phyloP scores from a whole-genome alignment of 2,329 filamentous ascomycete genomes.

The Clonostachys rosea region DNA sequence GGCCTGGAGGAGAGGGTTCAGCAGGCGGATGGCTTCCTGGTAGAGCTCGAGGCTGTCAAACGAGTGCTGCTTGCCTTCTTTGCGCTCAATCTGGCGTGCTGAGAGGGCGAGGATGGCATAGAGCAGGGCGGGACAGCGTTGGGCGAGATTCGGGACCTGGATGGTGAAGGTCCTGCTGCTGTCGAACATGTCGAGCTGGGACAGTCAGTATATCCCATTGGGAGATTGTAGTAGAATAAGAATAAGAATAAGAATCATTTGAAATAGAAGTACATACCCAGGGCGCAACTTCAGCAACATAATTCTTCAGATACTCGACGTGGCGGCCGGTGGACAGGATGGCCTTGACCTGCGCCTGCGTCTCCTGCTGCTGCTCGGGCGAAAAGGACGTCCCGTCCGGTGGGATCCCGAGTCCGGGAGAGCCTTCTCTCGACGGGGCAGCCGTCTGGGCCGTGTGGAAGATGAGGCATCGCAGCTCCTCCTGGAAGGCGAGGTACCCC shows the following conservation, averaged over 20 bases:
- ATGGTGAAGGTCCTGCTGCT: slow-evolving; percentile 45
- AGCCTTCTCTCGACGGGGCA: slow-evolving; percentile 31
- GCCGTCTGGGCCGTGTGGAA: slow-evolving; percentile 38
- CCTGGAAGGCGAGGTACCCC: slow-evolving; percentile 36
- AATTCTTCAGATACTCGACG: slow-evolving; percentile 39
- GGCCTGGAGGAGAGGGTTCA: slow-evolving; percentile 24
- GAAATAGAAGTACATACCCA: slow-evolving; percentile 27
- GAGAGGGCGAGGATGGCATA: slow-evolving; percentile 51
- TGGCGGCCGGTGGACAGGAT: slow-evolving; percentile 22
- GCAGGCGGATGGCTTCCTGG: slow-evolving; percentile 43
- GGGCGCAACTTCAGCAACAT: slow-evolving; percentile 46
- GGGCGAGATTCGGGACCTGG: slow-evolving; percentile 43
- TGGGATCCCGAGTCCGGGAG: slow-evolving; percentile 17
- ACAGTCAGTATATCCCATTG: neutral
- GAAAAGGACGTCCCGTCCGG: slow-evolving; percentile 1
- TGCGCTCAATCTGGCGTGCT: slow-evolving; percentile 48
- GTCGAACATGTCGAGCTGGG: slow-evolving; percentile 54
- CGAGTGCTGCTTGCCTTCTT: slow-evolving; percentile 32
- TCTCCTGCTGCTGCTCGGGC: slow-evolving; percentile 10
- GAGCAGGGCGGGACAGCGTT: slow-evolving; percentile 35
- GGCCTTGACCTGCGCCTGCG: slow-evolving; percentile 12
- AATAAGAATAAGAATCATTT: slow-evolving; percentile 2
- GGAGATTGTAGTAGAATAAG: neutral
- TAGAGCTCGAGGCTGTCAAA: slow-evolving; percentile 51
- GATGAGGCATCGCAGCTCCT: slow-evolving; percentile 38